A percentile compares a stretch with the other conserved stretches of the same genome.
Evolutionary conservation across 768 basidiomycete genomes (phyloP).

Genomic region (Termitomyces sp.): DNA sequence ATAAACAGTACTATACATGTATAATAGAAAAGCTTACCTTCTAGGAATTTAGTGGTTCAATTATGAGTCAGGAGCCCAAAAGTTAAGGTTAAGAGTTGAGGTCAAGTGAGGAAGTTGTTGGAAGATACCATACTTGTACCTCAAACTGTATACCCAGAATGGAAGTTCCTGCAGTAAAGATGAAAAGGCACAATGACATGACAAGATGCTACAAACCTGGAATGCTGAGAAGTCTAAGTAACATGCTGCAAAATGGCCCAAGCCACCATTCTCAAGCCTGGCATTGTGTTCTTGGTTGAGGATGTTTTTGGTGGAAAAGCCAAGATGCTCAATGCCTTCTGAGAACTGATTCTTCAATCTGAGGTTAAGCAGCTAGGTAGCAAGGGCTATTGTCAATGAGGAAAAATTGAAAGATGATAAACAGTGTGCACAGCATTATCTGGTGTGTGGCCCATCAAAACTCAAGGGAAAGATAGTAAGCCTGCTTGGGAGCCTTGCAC

Average conservation of each 20-base stretch:
- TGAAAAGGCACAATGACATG: constrained; percentile 38
- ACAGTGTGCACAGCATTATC: constrained; percentile 56
- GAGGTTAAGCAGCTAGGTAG: constrained; percentile 82
- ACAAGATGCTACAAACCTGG: constrained; percentile 65
- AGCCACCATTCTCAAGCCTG: constrained; percentile 90
- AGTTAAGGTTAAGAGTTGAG: not conserved
- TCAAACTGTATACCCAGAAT: constrained; percentile 92
- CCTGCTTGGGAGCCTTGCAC: constrained; percentile 81
- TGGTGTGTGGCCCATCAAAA: constrained; percentile 83
- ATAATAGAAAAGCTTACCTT: constrained; percentile 34
- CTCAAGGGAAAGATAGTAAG: constrained; percentile 95
- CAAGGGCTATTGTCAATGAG: constrained; percentile 1
- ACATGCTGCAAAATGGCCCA: constrained; percentile 95
- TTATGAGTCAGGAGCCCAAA: constrained; percentile 86
- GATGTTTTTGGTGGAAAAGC: constrained; percentile 87
- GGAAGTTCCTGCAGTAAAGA: constrained; percentile 60
- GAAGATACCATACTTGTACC: constrained; percentile 97
- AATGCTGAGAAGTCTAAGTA: constrained; percentile 93
- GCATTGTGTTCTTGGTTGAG: constrained; percentile 91
- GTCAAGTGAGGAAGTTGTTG: constrained; percentile 52
- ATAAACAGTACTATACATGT: no score
- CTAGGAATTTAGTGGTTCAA: constrained; percentile 83
- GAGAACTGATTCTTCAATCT: constrained; percentile 75
- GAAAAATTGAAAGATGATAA: constrained; percentile 41
- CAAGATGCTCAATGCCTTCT: constrained; percentile 68